These are phyloP conservation scores for Termitomyces eurrhizus DNA, from an alignment of 768 basidiomycete species.

Conservation along the genomic window DNA sequence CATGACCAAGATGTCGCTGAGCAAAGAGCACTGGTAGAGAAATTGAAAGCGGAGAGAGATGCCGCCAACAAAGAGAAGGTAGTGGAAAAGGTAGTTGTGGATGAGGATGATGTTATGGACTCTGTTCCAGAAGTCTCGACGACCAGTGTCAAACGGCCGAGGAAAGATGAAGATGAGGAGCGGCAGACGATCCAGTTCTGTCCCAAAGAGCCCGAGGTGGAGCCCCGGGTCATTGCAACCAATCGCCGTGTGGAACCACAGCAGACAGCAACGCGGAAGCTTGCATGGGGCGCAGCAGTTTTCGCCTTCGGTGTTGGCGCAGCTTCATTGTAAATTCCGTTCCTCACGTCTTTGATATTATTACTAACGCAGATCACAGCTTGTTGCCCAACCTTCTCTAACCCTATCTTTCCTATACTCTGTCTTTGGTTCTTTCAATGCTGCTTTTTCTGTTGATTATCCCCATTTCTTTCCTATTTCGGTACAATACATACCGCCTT, in stretches of 20 bases:
- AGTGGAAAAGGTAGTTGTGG: slow-evolving; percentile 21
- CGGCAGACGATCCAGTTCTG: slow-evolving; percentile 41
- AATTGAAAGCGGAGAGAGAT: slow-evolving; percentile 60
- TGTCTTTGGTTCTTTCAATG: not conserved
- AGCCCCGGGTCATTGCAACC: slow-evolving; percentile 46
- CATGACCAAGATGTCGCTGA: slow-evolving; percentile 69
- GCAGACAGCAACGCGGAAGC: slow-evolving; percentile 66
- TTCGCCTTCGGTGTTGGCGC: slow-evolving; percentile 83
- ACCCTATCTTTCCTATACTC: not conserved
- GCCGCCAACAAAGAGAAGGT: slow-evolving; percentile 22
- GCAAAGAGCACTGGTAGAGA: slow-evolving; percentile 72
- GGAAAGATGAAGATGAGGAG: slow-evolving; percentile 52
- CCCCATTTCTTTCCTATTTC: not conserved
- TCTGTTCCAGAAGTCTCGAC: slow-evolving; percentile 18
- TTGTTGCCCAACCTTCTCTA: slow-evolving; percentile 62
- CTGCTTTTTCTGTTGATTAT: slow-evolving; percentile 2
- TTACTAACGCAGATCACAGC: slow-evolving; percentile 7
- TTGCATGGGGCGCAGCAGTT: slow-evolving; percentile 80
- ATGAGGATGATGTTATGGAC: slow-evolving; percentile 33
- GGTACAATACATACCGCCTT: slow-evolving; percentile 4
- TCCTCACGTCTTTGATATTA: not conserved
- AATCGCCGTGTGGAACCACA: slow-evolving; percentile 61
- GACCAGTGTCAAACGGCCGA: slow-evolving; percentile 45
- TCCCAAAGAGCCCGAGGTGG: slow-evolving; percentile 66
- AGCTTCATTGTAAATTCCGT: slow-evolving; percentile 48